Base-by-base conservation (phyloP, 805 yeast species). In the Blastobotrys muscicola region DNA sequence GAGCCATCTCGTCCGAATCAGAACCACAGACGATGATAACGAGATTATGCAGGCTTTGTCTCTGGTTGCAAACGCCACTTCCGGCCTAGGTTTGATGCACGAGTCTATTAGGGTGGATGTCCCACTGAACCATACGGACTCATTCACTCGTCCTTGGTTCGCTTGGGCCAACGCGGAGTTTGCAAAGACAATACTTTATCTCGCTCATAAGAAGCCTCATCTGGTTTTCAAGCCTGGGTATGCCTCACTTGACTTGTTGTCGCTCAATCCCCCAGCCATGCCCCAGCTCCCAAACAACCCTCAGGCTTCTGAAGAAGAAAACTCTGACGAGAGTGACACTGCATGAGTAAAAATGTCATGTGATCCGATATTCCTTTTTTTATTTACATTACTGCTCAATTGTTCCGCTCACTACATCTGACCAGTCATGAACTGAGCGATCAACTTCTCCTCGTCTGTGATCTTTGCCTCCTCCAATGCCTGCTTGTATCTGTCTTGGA, bases 91-190 rank as follows among this genome's bases (percentile, higher is more conserved):
- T 0, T 66, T 85, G 45, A 77, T 85, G 75, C 94, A 85, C 58
- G 95, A 85, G 64, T 73, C 82, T 44, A 75, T 85, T 3, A 65
- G 81, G 43, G 92, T 84, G 5, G 69, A 78, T 51, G 64, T 71
- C 4, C 41, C 45, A 10, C 37, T 15, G 5, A 32, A 29, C 9
- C 33, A n/a, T 9, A 29, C 34, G 6, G 34, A 36, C 4, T 64
- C 64, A 2, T 85, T 61, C 58, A 82, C 94, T 0, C 66, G 95
- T 47, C 75, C 89, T 3, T 85, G 95, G 95, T 85, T 85, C 65
- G 80, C 94, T 3, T 85, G 95, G 95, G 82, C 90, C 51, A 85
- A 85, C 57, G 78, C 90, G 1, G 94, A 85, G 60, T 84, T 85
- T 62, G 94, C 85, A 15, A 83, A 83, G 60, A 80, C 92, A 0